Base-by-base conservation (phyloP, 169 alveolate genomes). In the Babesia gibsoni region DNA sequence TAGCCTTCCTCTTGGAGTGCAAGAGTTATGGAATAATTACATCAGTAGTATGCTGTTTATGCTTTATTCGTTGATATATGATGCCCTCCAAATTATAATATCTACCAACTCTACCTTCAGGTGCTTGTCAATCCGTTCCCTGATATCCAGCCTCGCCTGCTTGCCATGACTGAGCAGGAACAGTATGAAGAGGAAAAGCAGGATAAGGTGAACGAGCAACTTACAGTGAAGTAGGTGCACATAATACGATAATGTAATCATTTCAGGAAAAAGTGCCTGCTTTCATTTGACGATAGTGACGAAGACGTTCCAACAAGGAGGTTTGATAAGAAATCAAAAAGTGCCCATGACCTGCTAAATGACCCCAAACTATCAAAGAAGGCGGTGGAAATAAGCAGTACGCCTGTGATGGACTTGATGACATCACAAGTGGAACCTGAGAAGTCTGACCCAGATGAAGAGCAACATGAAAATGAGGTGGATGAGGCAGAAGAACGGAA, bases 101-200 rank as follows among this genome's bases (percentile, higher is more conserved):
- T 67, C 20, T 68, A 59, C 56, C 53, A 64, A 37, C 61, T 39
- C 39, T 27, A 36, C 45, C 27, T 52, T 12, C 66, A 86, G 88
- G 87, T 87, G 6, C 65, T 82, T 49, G 88, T 59, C 22, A 87
- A 87, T 35, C 90, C 92, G 0, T 87, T 87, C 67, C 84, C 78
- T 39, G 90, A 87, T 67, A 64, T 87, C 20, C 82, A 74, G 12
- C 92, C 92, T 3, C 53, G 87, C 8, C 29, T 78, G 37, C 41
- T 78, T n/a, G 82, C 57, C 41, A 14, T 52, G 1, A 16, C 25
- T 12, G 72, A 43, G 29, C 54, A 22, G 41, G 33, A 27, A 14
- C 63, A 30, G 5, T 81, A 78, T 23, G 83, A 78, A 9, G 74
- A 50, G 48, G 56, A 46, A 4, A 2, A 1, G 7, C 6, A 56